Evolutionary conservation across 2,329 filamentous ascomycete species (phyloP), one percentile per base, ranked within the genome.

Genomic region (Fusarium secorum): DNA sequence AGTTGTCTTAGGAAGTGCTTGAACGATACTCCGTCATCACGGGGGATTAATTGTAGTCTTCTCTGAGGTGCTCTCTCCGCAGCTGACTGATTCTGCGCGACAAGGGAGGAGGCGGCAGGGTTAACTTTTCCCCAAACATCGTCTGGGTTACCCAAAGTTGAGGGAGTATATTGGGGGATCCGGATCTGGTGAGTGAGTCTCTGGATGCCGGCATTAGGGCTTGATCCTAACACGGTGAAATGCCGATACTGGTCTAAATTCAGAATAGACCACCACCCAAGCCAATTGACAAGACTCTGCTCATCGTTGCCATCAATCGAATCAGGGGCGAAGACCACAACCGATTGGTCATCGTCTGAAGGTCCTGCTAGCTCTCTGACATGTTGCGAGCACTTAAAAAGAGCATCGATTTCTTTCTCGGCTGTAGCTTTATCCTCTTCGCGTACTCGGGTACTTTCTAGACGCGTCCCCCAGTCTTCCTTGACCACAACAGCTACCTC

Each of bases 261-360:
- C 60, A 77, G 65, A 35, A 82, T 79, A 1, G 87, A 81, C 89
- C 88, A 91, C 77, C 82, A 86, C 3, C 86, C 87, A 75, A 90
- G 91, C 85, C 87, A 90, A 67, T 89, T 88, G 14, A 90, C 83
- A 32, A 91, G 79, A 61, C 85, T 89, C 73, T 89, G 86, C 74
- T 91, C 89, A 66, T 91, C 88, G 59, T 87, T 86, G 1, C 83
- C 81, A 60, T 89, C 84, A 48, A 91, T 86, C 3, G 69, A 76
- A 7, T 80, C 72, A 18, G 84, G 83, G 0, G 85, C 85, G 74
- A 83, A 85, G 4, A 86, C 75, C 10, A 90, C 72, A 7, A 83
- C 66, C 41, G 30, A 63, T 33, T 36, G 32, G 11, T 63, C 54
- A 18, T 69, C 71, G 28, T 72, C 57, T 39, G 24, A 66, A 45